A percentile compares a stretch with the other conserved stretches of the same genome.
phyloP scores from a whole-genome alignment of 306 rosid species.

The Fragaria vesca region DNA sequence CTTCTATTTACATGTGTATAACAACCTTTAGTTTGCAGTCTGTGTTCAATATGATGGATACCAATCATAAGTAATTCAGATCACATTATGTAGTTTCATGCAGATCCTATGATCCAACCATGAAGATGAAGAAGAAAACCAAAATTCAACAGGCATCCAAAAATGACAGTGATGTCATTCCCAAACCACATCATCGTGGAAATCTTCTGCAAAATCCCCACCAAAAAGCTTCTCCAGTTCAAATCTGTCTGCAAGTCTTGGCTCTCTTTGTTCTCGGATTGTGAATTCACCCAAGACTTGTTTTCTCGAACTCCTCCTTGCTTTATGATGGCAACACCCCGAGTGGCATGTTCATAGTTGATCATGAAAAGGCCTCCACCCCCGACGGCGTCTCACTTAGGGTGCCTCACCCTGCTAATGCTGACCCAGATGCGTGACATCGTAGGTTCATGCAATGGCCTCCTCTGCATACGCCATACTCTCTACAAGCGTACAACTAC shows the following conservation, averaged over 20 bases:
- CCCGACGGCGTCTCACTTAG: not conserved
- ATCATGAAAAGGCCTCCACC: not conserved
- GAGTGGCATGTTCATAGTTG: not conserved
- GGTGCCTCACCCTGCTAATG: not conserved
- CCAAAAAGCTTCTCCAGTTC: not conserved
- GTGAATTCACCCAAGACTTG: not conserved
- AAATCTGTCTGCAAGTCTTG: not conserved
- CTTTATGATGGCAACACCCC: not conserved
- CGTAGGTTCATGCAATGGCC: not conserved
- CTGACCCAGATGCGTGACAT: not conserved
- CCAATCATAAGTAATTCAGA: too few species aligned
- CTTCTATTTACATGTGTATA: too few species aligned
- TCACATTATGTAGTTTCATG: too few species aligned
- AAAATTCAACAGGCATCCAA: not conserved
- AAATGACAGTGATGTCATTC: not conserved
- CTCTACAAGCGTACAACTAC: not conserved
- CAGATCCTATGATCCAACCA: too few species aligned
- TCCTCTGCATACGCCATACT: not conserved
- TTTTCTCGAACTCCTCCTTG: not conserved
- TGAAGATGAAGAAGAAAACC: not conserved
- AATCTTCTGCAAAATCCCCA: not conserved
- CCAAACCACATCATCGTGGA: not conserved
- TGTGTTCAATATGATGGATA: too few species aligned
- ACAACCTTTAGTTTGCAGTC: too few species aligned
- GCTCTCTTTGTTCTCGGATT: not conserved